Evolutionary conservation across 345 rosid genomes (phyloP), one percentile per base, ranked within the genome.

Genomic region (Bretschneidera sinensis): DNA sequence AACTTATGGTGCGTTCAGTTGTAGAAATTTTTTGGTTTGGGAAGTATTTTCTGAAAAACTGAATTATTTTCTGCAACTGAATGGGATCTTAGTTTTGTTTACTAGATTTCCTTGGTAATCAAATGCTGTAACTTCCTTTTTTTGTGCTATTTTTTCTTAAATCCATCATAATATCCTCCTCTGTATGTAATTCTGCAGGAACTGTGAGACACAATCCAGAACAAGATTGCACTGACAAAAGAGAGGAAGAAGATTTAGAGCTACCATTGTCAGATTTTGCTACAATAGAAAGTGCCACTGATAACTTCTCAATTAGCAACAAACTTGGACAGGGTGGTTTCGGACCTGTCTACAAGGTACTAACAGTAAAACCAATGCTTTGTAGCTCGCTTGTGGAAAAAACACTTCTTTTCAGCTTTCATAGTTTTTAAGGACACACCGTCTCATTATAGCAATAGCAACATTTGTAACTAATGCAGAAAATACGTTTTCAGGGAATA

Each of bases 291-390:
- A 24, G 56, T 52, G 56, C 56, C n/a, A 52, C 56, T 15, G n/a
- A 22, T 51, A 57, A 60, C 58, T 76, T 76, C 61, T 63, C 64
- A 9, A 64, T 62, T 1, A 67, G 63, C 19, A 76, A 76, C 51
- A 76, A 64, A 47, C 56, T 76, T 2, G 79, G 79, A 16, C 66
- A 68, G 31, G 79, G 79, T 13, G 79, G 79, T 8, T 76, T 67
- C 52, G 79, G 76, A 1, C 21, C 17, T 9, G 76, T 76, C 17
- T 68, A 76, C 61, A 71, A 60, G 70, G 79, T 75, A 71, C 51
- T 22, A 48, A 54, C 49, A 45, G 18, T 4, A 17, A 45, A 1
- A 11, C 14, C 49, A 45, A 45, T 45, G 18, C 49, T 45, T 14
- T 13, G 2, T 45, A 11, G 2, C 10, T 13, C 18, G 2, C 9